Percentiles rank a stretch among this genome's conserved stretches.
Conservation (phyloP, 2,329 filamentous ascomycete species). For the Clarireedia paspali region DNA sequence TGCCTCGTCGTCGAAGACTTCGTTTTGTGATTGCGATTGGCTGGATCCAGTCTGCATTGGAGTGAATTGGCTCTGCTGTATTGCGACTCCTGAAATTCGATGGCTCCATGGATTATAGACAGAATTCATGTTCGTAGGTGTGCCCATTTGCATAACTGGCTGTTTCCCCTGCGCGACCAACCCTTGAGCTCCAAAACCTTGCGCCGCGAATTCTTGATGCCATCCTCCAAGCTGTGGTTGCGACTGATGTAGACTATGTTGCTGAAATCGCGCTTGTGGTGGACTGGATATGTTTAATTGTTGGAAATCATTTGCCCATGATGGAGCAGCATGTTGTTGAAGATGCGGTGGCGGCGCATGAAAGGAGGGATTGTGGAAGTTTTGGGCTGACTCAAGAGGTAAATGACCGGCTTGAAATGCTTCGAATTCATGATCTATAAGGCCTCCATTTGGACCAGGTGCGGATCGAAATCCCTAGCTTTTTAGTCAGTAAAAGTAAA, state of each 20-base stretch:
- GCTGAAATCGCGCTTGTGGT: slow-evolving; percentile 28
- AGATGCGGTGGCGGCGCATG: slow-evolving; percentile 15
- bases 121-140: not conserved
- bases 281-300: slow-evolving; percentile 35
- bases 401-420: slow-evolving; percentile 53
- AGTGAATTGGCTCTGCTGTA: slow-evolving; percentile 2
- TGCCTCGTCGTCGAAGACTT: slow-evolving; percentile 45
- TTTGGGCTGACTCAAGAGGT: slow-evolving; percentile 27
- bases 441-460: slow-evolving; percentile 42
- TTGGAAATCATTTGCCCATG: slow-evolving; percentile 38
- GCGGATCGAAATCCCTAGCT: slow-evolving; percentile 53
- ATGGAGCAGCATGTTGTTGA: slow-evolving; percentile 12
- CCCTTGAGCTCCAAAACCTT: not conserved
- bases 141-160: slow-evolving; percentile 7
- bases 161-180: not conserved
- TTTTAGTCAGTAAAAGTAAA: slow-evolving; percentile 13
- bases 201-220: slow-evolving; percentile 49
- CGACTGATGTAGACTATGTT: slow-evolving; percentile 12
- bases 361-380: slow-evolving; percentile 17
- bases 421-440: slow-evolving; percentile 59
- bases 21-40: slow-evolving; percentile 24
- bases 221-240: slow-evolving; percentile 32
- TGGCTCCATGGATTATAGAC: slow-evolving; percentile 9
- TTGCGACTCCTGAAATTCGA: slow-evolving; percentile 14
- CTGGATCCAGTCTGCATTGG: not conserved